Percentiles rank a stretch among this genome's conserved stretches.
Evolutionary conservation across 1,284 basidiomycete genomes (phyloP).

Genomic region (Flammula alnicola): DNA sequence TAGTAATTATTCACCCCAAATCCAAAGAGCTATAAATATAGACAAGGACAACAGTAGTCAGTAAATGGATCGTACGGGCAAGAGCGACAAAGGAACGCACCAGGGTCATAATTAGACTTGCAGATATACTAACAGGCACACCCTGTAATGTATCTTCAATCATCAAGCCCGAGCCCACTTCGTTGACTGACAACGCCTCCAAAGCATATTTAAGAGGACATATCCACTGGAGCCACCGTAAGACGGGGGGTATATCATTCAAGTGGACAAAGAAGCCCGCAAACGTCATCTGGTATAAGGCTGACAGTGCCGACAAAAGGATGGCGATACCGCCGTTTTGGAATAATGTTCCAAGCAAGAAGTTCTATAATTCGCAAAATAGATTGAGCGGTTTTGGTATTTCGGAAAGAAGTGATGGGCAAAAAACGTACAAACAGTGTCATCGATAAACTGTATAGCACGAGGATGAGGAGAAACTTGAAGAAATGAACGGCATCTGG

Average conservation of each 20-base stretch:
- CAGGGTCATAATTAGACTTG: slow-evolving; percentile 80
- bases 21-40: slow-evolving; percentile 72
- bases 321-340: slow-evolving; percentile 88
- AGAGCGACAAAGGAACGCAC: slow-evolving; percentile 45
- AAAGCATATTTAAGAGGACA: slow-evolving; percentile 74
- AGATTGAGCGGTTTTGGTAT: slow-evolving; percentile 5
- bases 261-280: slow-evolving; percentile 89
- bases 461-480: slow-evolving; percentile 81
- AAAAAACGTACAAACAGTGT: slow-evolving; percentile 73
- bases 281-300: slow-evolving; percentile 84
- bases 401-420: not conserved
- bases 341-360: slow-evolving; percentile 82
- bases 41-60: slow-evolving; percentile 9
- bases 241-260: slow-evolving; percentile 76
- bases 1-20: slow-evolving; percentile 81
- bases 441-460: slow-evolving; percentile 80
- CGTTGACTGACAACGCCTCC: slow-evolving; percentile 87
- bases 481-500: slow-evolving; percentile 73
- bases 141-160: slow-evolving; percentile 82
- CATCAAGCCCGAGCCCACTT: slow-evolving; percentile 83
- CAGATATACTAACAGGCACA: slow-evolving; percentile 80
- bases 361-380: too few species aligned
- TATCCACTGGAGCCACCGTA: slow-evolving; percentile 88
- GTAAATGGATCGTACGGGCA: not conserved
- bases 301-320: slow-evolving; percentile 76